Evolutionary conservation across 176 grass and related monocot genomes (phyloP).

Genomic region (Bolboschoenus planiculmis): DNA sequence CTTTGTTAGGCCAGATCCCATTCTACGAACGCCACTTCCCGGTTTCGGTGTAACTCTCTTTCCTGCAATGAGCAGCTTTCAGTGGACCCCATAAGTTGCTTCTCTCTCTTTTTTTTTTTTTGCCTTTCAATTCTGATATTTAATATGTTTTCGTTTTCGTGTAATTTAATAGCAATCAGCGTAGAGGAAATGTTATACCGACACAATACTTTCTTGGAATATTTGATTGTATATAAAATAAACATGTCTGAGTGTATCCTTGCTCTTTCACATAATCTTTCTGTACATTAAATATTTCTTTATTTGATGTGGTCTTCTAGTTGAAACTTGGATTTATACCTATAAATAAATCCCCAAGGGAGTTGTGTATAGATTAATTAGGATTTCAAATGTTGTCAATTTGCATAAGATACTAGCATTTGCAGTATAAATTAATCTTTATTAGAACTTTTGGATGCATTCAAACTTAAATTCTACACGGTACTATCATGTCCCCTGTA

Average conservation of each 20-base stretch:
- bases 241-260: not conserved
- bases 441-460: not conserved
- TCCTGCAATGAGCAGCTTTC: slow-evolving; percentile 17
- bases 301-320: not conserved
- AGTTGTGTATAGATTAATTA: not conserved
- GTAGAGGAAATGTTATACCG: not conserved
- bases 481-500: not conserved
- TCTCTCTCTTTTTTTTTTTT: not conserved
- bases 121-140: not conserved
- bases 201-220: not conserved
- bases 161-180: not conserved
- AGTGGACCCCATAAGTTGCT: slow-evolving; percentile 2
- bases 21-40: slow-evolving; percentile 2
- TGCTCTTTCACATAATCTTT: not conserved
- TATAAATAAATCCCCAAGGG: not conserved
- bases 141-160: not conserved
- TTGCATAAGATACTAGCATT: not conserved
- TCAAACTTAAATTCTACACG: not conserved
- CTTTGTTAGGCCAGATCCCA: slow-evolving; percentile 8
- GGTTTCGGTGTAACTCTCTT: slow-evolving; percentile 8
- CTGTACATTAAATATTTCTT: not conserved
- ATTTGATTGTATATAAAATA: not conserved
- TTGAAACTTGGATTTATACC: not conserved
- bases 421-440: not conserved
- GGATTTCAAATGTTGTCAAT: not conserved